A percentile compares a stretch with the other conserved stretches of the same genome.
Conservation (phyloP, 2,329 filamentous ascomycete genomes). For the Ascosphaera aggregata region DNA sequence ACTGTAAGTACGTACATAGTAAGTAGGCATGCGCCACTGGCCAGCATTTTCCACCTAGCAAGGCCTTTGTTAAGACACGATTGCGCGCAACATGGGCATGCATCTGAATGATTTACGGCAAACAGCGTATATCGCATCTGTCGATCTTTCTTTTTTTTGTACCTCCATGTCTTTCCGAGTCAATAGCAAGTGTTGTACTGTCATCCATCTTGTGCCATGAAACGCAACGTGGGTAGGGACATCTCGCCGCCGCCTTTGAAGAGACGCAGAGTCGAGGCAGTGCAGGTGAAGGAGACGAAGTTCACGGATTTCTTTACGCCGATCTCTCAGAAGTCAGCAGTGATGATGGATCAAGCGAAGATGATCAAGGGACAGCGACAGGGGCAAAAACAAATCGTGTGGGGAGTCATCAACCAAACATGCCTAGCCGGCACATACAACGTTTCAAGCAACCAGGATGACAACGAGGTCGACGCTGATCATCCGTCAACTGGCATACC, state of each 20-base stretch:
- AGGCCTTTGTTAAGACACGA: no score
- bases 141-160: no score
- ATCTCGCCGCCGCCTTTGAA: background rate
- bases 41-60: no score
- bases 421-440: constrained; percentile 55
- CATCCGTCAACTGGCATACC: no score
- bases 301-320: constrained; percentile 79
- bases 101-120: no score
- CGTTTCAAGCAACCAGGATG: constrained; percentile 7
- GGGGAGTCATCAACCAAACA: constrained; percentile 42
- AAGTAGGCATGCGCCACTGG: no score
- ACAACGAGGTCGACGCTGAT: constrained; percentile 3
- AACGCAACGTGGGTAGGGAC: background rate
- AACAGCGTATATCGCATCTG: no score
- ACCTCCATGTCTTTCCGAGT: no score
- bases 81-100: no score
- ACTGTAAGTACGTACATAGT: no score
- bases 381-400: constrained; percentile 36
- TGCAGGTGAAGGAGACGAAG: constrained; percentile 15
- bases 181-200: background rate
- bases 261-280: background rate
- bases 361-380: background rate
- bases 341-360: background rate
- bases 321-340: constrained; percentile 54
- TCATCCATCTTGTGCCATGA: background rate